Evolutionary conservation across 176 grass and related monocot genomes (phyloP).

Genomic region (Canna indica): DNA sequence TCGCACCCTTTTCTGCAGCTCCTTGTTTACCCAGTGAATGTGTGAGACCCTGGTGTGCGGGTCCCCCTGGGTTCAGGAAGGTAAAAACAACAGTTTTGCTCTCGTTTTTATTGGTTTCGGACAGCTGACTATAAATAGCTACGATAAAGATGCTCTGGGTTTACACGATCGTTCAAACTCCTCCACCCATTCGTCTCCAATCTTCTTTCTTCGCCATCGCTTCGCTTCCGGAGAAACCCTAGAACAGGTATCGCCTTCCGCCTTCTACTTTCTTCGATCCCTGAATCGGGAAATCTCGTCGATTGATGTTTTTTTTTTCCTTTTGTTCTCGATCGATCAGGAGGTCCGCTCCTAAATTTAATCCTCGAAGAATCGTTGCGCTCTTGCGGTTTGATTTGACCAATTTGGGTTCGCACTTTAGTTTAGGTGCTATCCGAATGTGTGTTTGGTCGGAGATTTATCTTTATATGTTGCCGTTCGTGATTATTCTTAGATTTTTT

Average conservation of each 20-base stretch:
- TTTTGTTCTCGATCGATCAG: background rate
- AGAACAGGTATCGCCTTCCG: background rate
- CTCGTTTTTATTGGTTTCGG: background rate
- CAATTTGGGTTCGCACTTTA: background rate
- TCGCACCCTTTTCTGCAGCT: no score
- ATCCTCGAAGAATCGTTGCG: background rate
- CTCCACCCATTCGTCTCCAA: background rate
- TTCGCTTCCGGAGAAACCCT: background rate
- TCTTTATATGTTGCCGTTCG: background rate
- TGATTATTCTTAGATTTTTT: background rate
- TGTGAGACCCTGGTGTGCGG: no score
- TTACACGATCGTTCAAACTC: background rate
- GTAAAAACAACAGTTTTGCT: background rate
- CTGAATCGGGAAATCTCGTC: background rate
- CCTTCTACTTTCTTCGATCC: no score
- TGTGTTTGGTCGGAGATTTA: background rate
- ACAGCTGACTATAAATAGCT: background rate
- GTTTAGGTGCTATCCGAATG: background rate
- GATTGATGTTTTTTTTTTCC: background rate
- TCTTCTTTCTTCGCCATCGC: background rate
- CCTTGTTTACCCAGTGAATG: no score
- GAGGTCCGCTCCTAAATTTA: background rate
- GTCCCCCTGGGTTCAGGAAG: no score
- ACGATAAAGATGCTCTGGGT: background rate
- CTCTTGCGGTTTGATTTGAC: background rate